Evolutionary conservation across 176 grass and related monocot species (phyloP).

Genomic region (Saccharum officinarum): DNA sequence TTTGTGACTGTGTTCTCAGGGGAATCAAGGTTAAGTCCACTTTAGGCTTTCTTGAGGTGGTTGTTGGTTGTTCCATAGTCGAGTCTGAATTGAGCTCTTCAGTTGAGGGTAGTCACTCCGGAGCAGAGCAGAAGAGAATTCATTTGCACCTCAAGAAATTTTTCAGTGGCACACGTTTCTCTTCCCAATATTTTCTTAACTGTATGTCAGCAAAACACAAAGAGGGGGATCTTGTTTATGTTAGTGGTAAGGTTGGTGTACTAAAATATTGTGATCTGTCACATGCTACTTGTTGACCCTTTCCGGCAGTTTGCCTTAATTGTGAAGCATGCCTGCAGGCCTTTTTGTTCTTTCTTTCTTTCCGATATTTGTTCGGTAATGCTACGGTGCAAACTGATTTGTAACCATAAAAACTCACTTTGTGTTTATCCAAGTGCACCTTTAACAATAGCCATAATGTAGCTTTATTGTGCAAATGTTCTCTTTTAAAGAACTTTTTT

Average conservation of each 20-base stretch:
- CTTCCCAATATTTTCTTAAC: conserved; percentile 61
- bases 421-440: conserved; percentile 8
- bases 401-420: conserved; percentile 2
- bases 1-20: conserved; percentile 43
- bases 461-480: background rate
- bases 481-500: conserved; percentile 19
- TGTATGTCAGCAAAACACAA: conserved; percentile 73
- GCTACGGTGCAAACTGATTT: background rate
- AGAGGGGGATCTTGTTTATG: conserved; percentile 82
- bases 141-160: conserved; percentile 92
- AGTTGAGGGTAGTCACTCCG: conserved; percentile 37
- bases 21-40: conserved; percentile 53
- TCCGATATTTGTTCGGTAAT: conserved; percentile 28
- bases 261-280: conserved; percentile 29
- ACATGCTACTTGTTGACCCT: conserved; percentile 24
- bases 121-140: conserved; percentile 55
- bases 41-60: conserved; percentile 66
- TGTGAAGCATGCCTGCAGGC: conserved; percentile 17
- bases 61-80: conserved; percentile 71
- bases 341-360: conserved; percentile 15
- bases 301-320: conserved; percentile 2
- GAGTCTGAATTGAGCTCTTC: conserved; percentile 48
- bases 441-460: background rate
- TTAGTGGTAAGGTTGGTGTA: conserved; percentile 94
- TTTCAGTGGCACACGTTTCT: conserved; percentile 63